Evolutionary conservation across 495 filamentous ascomycete genomes (phyloP), one percentile per base, ranked within the genome.

Genomic region (Choiromyces venosus): DNA sequence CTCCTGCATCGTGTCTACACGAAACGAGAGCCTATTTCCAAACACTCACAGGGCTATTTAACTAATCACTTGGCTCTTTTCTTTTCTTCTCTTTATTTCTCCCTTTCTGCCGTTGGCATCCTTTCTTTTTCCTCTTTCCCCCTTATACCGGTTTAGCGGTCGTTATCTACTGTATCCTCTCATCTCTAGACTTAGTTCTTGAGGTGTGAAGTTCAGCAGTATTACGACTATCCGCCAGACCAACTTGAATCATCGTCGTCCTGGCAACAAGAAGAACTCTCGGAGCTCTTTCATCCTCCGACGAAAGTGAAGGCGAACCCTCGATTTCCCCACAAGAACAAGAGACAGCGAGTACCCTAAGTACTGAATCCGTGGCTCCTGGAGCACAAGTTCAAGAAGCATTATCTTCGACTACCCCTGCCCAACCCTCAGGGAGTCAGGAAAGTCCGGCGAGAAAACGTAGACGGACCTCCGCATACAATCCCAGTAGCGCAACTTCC

Each of bases 191-290:
- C 75, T 76, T 80, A 44, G 74, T 74, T 81, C 79, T 78, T 70
- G 79, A 78, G 76, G 79, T 81, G 79, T 74, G 78, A 74, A 74
- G 72, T 81, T 78, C 74, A 70, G 79, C 79, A 79, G 79, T 76
- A 78, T 66, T 78, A n/a, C 72, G 79, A 81, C 79, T 75, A 70
- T 76, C 79, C 79, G 79, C 75, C 69, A 71, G 72, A 78, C 76
- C 66, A 75, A 61, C 73, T 65, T 72, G 39, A 67, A 76, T 75
- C 67, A 80, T 80, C 76, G 73, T 81, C 80, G 80, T 81, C 80
- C 80, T 81, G 80, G 80, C 80, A 81, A 81, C 80, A 82, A 81
- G 80, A 81, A 76, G 80, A 79, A 72, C 79, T 38, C 72, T 80
- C 76, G 72, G 70, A 74, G 80, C 70, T 73, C 78, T 81, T 75